A percentile compares a stretch with the other conserved stretches of the same genome.
These are phyloP conservation scores for Chaetomium globosum DNA, from an alignment of 2,329 filamentous ascomycete species.

Conservation along the genomic window DNA sequence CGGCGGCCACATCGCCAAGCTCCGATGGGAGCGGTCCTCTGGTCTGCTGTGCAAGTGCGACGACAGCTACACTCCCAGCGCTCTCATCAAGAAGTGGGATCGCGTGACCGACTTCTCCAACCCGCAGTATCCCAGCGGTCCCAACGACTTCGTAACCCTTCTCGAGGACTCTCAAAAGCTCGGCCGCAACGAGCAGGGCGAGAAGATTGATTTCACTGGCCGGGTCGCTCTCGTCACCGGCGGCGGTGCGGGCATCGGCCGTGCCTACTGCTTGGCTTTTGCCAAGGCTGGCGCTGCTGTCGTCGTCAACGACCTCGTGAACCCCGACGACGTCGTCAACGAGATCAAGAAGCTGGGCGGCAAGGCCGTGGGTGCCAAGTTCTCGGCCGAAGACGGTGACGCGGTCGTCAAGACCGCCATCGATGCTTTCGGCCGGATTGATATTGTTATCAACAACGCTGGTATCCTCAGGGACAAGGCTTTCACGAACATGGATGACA, in stretches of 20 bases:
- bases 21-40: slow-evolving; percentile 90
- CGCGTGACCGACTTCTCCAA: slow-evolving; percentile 83
- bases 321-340: slow-evolving; percentile 86
- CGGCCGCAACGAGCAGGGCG: slow-evolving; percentile 68
- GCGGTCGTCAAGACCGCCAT: slow-evolving; percentile 89
- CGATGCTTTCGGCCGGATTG: slow-evolving; percentile 88
- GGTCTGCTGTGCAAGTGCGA: slow-evolving; percentile 90
- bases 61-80: slow-evolving; percentile 81
- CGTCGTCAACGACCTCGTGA: slow-evolving; percentile 92
- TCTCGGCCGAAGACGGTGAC: slow-evolving; percentile 90
- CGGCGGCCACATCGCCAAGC: slow-evolving; percentile 87
- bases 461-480: slow-evolving; percentile 98
- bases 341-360: slow-evolving; percentile 91
- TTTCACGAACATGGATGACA: slow-evolving; percentile 96
- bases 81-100: slow-evolving; percentile 86
- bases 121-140: slow-evolving; percentile 78
- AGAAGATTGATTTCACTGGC: slow-evolving; percentile 78
- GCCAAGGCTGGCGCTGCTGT: slow-evolving; percentile 79
- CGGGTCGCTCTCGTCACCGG: slow-evolving; percentile 87
- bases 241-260: slow-evolving; percentile 85
- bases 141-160: slow-evolving; percentile 84
- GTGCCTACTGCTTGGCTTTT: slow-evolving; percentile 83
- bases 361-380: slow-evolving; percentile 89
- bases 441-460: slow-evolving; percentile 96
- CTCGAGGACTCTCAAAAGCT: slow-evolving; percentile 83